These are phyloP conservation scores for Salix brachista DNA, from an alignment of 345 rosid genomes.

Conservation along the genomic window DNA sequence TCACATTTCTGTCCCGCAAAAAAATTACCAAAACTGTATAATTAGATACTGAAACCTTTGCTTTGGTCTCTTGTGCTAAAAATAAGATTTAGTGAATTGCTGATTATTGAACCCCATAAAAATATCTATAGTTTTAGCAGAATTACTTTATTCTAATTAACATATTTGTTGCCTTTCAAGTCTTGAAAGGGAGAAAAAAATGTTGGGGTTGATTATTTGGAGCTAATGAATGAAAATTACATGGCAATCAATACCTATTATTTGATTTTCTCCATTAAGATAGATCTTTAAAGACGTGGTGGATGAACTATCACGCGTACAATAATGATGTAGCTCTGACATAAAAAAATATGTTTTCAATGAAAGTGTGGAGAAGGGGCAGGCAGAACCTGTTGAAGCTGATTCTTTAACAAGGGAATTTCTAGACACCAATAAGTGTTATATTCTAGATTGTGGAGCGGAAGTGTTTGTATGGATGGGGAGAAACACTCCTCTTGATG, in stretches of 20 bases:
- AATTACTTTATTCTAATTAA: not conserved
- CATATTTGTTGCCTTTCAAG: not conserved
- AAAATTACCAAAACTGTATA: not conserved
- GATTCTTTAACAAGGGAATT: slow-evolving; percentile 72
- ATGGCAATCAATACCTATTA: not conserved
- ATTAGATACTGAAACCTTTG: not conserved
- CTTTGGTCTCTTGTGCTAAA: not conserved
- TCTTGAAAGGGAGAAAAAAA: not conserved
- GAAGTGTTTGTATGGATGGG: slow-evolving; percentile 98
- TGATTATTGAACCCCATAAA: not conserved
- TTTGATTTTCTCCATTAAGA: not conserved
- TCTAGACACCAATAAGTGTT: slow-evolving; percentile 75
- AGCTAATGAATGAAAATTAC: too few species aligned
- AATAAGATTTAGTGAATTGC: not conserved
- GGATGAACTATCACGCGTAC: not conserved
- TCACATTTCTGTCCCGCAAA: not conserved
- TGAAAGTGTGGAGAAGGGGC: slow-evolving; percentile 70
- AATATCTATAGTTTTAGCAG: not conserved
- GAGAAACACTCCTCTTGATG: slow-evolving; percentile 70
- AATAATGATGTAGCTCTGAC: slow-evolving; percentile 22
- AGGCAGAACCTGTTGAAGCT: slow-evolving; percentile 59
- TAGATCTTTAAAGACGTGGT: not conserved
- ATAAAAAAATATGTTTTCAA: not conserved
- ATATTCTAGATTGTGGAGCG: slow-evolving; percentile 73
- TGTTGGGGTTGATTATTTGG: not conserved